A percentile compares a stretch with the other conserved stretches of the same genome.
Conservation (phyloP, 148 eudicot species). For the Pouteria glomerata region DNA sequence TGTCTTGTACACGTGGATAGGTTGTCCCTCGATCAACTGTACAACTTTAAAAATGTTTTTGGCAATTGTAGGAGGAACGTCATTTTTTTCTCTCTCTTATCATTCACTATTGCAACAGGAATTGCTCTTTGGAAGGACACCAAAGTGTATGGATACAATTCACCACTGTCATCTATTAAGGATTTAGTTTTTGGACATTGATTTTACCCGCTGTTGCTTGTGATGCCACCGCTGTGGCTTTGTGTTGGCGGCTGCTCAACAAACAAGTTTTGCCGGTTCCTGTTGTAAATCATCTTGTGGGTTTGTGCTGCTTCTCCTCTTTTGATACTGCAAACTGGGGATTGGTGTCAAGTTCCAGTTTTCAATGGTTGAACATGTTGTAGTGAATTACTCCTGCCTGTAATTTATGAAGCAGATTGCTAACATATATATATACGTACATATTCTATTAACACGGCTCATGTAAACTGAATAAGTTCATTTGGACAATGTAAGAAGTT, state of each 20-base stretch:
- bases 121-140: conserved; percentile 64
- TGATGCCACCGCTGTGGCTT: not conserved
- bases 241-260: not conserved
- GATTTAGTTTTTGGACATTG: conserved; percentile 47
- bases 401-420: not conserved
- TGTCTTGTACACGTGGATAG: conserved; percentile 67
- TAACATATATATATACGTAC: not conserved
- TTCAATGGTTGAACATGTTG: no score
- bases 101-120: conserved; percentile 29
- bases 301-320: not conserved
- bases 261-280: not conserved
- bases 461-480: not conserved
- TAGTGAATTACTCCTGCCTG: not conserved
- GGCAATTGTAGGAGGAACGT: not conserved
- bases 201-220: not conserved
- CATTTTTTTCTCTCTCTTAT: no score
- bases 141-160: conserved; percentile 43
- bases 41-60: not conserved
- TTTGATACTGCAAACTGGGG: not conserved
- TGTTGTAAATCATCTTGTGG: not conserved
- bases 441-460: not conserved
- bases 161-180: conserved; percentile 54
- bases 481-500: not conserved
- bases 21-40: conserved; percentile 29
- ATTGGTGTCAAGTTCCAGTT: not conserved